Evolutionary conservation across 257 asterid species (phyloP), one percentile per base, ranked within the genome.

Genomic region (Gynochthodes officinalis): DNA sequence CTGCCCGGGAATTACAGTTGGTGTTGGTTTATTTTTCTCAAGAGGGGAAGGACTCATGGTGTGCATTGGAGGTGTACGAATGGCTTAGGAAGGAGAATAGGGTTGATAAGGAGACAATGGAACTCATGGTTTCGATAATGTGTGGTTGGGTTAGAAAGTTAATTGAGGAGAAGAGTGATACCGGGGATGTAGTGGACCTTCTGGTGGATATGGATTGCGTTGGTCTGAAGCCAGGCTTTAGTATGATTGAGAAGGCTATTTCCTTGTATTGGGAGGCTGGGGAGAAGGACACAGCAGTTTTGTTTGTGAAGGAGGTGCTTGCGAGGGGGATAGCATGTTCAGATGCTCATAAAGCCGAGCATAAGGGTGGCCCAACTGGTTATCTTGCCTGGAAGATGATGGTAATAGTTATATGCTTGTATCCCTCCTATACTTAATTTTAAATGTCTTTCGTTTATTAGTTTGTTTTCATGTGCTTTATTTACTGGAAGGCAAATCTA

Each of bases 311-410:
- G 74, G 98, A 90, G 86, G 94, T 95, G 72, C 76, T 95, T 76
- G 79, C 81, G 82, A 87, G 99, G 81, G 90, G 83, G 59, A 78
- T 95, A 40, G 80, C 80, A 14, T 74, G 83, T 64, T 61, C 83
- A 2, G 83, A 80, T 30, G 90, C 77, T 4, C 87, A 82, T 63
- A 77, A 40, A 15, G 86, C 85, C 61, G 92, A 83, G 72, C 86
- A 82, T 61, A 89, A 85, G 77, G 92, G 96, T 13, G 97, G 99
- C 2, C 99, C 99, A 0, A 87, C 83, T 42, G 98, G 99, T 43
- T 95, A 91, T 69, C 93, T 95, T 52, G 97, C 99, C 25, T 95
- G 98, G 98, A 94, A 91, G 87, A 91, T 94, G 99, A 89, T 91
- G 98, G 99, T 94, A 87, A 80, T n/a, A 43, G 1, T 59, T 64